These are phyloP conservation scores for Singerocomus inundabilis DNA, from an alignment of 1,284 basidiomycete species.

Conservation along the genomic window DNA sequence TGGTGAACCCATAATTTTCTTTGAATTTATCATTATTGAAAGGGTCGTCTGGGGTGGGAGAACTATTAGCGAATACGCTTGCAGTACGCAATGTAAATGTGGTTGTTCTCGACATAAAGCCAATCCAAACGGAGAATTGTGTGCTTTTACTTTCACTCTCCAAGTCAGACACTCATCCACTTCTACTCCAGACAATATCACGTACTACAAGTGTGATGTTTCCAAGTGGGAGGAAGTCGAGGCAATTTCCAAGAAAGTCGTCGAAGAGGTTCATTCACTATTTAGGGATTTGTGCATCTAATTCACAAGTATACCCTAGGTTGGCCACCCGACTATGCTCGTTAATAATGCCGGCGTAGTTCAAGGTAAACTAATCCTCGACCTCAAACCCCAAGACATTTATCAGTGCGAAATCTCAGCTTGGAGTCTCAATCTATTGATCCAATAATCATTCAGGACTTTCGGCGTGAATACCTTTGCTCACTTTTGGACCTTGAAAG, in stretches of 20 bases:
- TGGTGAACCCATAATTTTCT: background rate
- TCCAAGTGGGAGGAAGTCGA: slow-evolving; percentile 82
- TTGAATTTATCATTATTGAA: background rate
- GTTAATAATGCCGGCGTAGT: slow-evolving; percentile 97
- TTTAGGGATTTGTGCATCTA: background rate
- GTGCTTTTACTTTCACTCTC: slow-evolving; percentile 21
- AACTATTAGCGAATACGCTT: slow-evolving; percentile 79
- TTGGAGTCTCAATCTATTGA: background rate
- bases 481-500: slow-evolving; percentile 89
- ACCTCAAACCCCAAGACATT: slow-evolving; percentile 76
- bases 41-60: slow-evolving; percentile 90
- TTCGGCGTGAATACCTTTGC: slow-evolving; percentile 87
- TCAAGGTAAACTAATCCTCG: slow-evolving; percentile 83
- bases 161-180: background rate
- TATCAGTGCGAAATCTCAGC: slow-evolving; percentile 58
- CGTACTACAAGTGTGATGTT: slow-evolving; percentile 88
- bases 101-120: slow-evolving; percentile 80
- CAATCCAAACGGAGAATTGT: slow-evolving; percentile 77
- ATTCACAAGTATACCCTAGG: slow-evolving; percentile 40
- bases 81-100: slow-evolving; percentile 80
- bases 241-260: slow-evolving; percentile 63
- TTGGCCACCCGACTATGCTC: slow-evolving; percentile 86
- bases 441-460: slow-evolving; percentile 52
- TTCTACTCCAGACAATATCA: slow-evolving; percentile 60
- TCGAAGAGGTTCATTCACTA: slow-evolving; percentile 60